Conservation (phyloP, 225 moss, liverwort and hornwort genomes). For the Anthoceros angustus region DNA sequence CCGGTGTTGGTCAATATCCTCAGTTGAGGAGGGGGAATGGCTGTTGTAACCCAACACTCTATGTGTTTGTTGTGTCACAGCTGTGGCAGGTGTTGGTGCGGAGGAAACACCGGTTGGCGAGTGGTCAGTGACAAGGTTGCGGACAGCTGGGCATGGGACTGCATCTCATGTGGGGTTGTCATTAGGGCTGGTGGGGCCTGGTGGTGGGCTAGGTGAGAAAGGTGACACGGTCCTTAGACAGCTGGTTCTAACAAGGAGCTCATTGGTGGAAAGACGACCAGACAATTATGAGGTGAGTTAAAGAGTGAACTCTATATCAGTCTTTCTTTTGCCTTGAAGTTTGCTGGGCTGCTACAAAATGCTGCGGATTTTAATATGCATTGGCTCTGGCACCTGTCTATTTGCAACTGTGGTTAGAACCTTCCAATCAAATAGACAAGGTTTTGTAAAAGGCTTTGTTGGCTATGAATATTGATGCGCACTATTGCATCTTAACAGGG, state of each 20-base stretch:
- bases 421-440: background rate
- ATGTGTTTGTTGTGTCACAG: constrained; percentile 22
- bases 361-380: background rate
- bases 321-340: background rate
- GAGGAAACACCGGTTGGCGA: constrained; percentile 86
- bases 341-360: background rate
- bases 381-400: background rate
- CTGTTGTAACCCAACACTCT: no score
- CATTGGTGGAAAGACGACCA: constrained; percentile 73
- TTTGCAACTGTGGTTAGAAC: background rate
- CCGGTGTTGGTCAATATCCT: no score
- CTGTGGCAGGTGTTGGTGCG: constrained; percentile 78
- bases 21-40: no score
- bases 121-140: constrained; percentile 79
- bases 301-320: background rate
- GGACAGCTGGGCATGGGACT: constrained; percentile 76
- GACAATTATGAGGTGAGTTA: constrained; percentile 77
- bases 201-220: constrained; percentile 46
- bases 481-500: background rate
- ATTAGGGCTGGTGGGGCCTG: constrained; percentile 32
- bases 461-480: background rate
- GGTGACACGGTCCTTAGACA: constrained; percentile 62
- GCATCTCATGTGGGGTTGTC: constrained; percentile 30
- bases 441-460: background rate
- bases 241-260: constrained; percentile 69